Conservation (phyloP, 768 basidiomycete species). For the Paxillus ammoniavirescens region DNA sequence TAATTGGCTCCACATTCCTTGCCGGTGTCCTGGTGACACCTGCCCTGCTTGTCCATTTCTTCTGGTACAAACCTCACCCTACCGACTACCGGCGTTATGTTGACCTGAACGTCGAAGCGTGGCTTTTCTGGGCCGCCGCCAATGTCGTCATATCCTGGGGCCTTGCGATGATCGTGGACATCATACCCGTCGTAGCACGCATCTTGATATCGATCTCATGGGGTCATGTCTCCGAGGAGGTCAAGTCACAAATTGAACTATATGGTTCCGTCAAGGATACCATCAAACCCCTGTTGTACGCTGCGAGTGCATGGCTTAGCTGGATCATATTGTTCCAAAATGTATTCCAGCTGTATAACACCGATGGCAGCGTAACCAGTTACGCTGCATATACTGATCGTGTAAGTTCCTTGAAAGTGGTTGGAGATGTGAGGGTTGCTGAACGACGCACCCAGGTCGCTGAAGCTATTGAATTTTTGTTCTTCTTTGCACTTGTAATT, state of each 20-base stretch:
- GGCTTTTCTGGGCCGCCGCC: slow-evolving; percentile 81
- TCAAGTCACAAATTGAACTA: slow-evolving; percentile 66
- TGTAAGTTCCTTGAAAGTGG: slow-evolving; percentile 33
- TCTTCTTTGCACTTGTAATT: slow-evolving; percentile 68
- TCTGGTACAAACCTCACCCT: slow-evolving; percentile 64
- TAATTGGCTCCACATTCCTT: slow-evolving; percentile 69
- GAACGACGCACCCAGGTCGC: slow-evolving; percentile 39
- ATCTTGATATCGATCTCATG: slow-evolving; percentile 57
- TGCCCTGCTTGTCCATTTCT: slow-evolving; percentile 63
- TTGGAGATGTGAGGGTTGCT: background rate
- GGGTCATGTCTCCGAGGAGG: slow-evolving; percentile 72
- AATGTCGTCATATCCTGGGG: slow-evolving; percentile 80
- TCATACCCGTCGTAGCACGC: slow-evolving; percentile 56
- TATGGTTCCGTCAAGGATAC: slow-evolving; percentile 71
- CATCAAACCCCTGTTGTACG: slow-evolving; percentile 72
- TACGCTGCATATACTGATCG: slow-evolving; percentile 59
- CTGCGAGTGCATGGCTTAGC: slow-evolving; percentile 64
- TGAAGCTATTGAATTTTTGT: slow-evolving; percentile 68
- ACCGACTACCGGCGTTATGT: slow-evolving; percentile 57
- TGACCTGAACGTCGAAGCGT: slow-evolving; percentile 66
- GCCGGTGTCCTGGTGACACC: slow-evolving; percentile 60
- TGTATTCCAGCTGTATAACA: slow-evolving; percentile 59
- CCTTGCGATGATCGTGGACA: slow-evolving; percentile 68
- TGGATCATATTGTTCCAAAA: slow-evolving; percentile 74
- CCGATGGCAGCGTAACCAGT: slow-evolving; percentile 38